Base-by-base conservation (phyloP, 73 alveolate species). In the Paramecium tetraurelia region DNA sequence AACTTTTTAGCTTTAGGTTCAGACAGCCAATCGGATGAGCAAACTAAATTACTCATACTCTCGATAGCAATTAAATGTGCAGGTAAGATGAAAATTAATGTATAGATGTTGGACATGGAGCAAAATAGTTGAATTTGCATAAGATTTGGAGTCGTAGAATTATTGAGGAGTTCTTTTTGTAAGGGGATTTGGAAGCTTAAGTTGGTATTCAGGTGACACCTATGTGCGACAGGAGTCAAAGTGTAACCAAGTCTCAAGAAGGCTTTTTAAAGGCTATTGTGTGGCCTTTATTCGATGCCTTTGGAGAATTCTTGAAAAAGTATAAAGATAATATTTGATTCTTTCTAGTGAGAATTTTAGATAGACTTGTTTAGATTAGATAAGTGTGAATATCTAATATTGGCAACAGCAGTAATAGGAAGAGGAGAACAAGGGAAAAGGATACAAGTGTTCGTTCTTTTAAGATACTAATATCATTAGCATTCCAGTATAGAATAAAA, bases 1-100 rank as follows among this genome's bases (percentile, higher is more conserved):
- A 80, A 46, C 14, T 80, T 41, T 80, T 8, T 80, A 22, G 90
- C 90, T 16, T 46, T 46, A 43, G 90, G 90, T 1, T 33, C 35
- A 24, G 57, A 40, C 2, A 80, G 57, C 8, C 12, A 21, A 18
- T 4, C 48, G 22, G 98, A 96, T 77, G 85, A 89, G 29, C 36
- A 87, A 92, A 97, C 93, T 27, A 75, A 95, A 59, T 92, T 96
- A 38, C 92, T 95, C n/a, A 88, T 96, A 12, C 89, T 95, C 90
- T 96, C 92, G 20, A 94, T 96, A 20, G 70, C 95, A 84, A 96
- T 93, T 35, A 58, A 95, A 36, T 63, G 85, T 36, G 94, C 94
- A 85, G 94, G 93, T 85, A 85, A 57, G 48, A 7, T 7, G 33
- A 53, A 3, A 18, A 53, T 6, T 53, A 18, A 48, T 53, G 5